Conservation (phyloP, 2,329 filamentous ascomycete genomes). For the Paramyrothecium sp. region DNA sequence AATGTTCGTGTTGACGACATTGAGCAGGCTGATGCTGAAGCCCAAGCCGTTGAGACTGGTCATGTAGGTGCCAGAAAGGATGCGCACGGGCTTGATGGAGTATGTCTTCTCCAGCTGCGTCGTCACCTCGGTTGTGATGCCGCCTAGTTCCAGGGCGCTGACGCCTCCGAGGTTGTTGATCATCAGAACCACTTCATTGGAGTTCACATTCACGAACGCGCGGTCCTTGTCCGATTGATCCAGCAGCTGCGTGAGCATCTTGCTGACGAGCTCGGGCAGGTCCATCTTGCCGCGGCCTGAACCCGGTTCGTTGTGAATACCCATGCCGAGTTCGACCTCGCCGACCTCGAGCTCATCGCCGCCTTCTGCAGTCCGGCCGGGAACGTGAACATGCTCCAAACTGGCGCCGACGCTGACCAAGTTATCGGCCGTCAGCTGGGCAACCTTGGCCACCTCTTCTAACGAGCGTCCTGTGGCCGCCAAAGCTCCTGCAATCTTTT, state of each 20-base stretch:
- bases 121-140: conserved; percentile 68
- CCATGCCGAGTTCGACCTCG: conserved; percentile 71
- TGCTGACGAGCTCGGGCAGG: conserved; percentile 54
- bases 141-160: conserved; percentile 69
- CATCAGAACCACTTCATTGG: conserved; percentile 64
- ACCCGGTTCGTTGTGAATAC: conserved; percentile 71
- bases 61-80: conserved; percentile 73
- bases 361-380: conserved; percentile 64
- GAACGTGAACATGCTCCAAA: conserved; percentile 89
- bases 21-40: conserved; percentile 71
- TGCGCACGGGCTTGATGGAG: conserved; percentile 60
- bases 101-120: conserved; percentile 57
- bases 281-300: conserved; percentile 51
- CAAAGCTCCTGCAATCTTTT: conserved; percentile 84
- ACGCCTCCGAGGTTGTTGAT: conserved; percentile 77
- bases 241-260: conserved; percentile 69
- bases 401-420: conserved; percentile 83
- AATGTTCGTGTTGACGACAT: conserved; percentile 58
- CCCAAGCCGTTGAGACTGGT: conserved; percentile 75
- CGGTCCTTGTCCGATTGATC: conserved; percentile 65
- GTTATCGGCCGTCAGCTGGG: conserved; percentile 70
- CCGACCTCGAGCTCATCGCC: conserved; percentile 54
- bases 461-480: conserved; percentile 69
- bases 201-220: conserved; percentile 64
- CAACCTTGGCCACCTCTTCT: conserved; percentile 70